Evolutionary conservation across 2,329 filamentous ascomycete species (phyloP).

Genomic region (Ustulina deusta): DNA sequence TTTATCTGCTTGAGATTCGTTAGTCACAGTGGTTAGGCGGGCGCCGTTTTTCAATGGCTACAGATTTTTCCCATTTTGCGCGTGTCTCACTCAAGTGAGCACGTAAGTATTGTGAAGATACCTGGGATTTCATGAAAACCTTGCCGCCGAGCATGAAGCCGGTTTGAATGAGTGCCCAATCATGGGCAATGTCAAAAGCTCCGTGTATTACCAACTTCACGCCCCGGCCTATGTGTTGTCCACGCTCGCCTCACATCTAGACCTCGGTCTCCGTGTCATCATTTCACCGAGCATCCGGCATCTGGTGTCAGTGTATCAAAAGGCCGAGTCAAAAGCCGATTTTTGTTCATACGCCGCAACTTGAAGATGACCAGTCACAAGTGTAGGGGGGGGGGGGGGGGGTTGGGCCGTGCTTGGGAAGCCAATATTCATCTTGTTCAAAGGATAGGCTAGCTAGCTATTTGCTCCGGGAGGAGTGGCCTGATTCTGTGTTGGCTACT

Average conservation of each 20-base stretch:
- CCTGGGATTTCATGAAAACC: neutral
- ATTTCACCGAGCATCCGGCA: neutral
- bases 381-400: neutral
- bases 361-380: slow-evolving; percentile 1
- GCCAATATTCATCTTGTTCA: neutral
- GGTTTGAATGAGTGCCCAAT: neutral
- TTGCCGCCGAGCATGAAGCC: neutral
- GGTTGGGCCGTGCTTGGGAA: neutral
- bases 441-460: slow-evolving; percentile 4
- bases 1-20: neutral
- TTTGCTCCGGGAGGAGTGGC: neutral
- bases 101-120: neutral
- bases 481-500: neutral
- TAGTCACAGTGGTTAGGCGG: too few relatives aligned
- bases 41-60: too few relatives aligned
- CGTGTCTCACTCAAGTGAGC: too few relatives aligned
- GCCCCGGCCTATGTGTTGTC: too few relatives aligned
- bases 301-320: neutral
- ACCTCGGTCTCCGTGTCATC: neutral
- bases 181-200: neutral
- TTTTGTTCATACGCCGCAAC: neutral
- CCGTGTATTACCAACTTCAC: neutral
- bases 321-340: neutral
- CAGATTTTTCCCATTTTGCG: too few relatives aligned
- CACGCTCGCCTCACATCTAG: neutral